A percentile compares a stretch with the other conserved stretches of the same genome.
Evolutionary conservation across 2,329 filamentous ascomycete genomes (phyloP).

Genomic region (Graphilbum sp.): DNA sequence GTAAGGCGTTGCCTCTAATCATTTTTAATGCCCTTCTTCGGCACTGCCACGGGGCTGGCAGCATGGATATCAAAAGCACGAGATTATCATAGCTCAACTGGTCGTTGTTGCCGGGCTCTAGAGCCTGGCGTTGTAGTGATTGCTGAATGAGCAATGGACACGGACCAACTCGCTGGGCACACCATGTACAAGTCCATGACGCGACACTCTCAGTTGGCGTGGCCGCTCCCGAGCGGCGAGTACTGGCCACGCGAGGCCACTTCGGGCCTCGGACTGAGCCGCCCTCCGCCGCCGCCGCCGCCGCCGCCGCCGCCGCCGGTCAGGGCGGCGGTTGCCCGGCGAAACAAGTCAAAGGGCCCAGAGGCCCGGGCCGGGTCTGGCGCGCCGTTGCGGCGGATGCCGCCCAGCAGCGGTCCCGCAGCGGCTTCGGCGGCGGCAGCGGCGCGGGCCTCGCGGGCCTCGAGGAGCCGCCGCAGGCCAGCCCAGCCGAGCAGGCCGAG

Average conservation of each 20-base stretch:
- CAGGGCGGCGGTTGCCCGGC: neutral
- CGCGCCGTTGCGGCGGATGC: neutral
- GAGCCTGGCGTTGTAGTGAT: too few species aligned
- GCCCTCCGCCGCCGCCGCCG: neutral
- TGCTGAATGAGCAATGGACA: too few species aligned
- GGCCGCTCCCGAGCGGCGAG: constrained; percentile 4
- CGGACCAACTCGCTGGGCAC: too few species aligned
- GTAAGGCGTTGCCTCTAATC: too few species aligned
- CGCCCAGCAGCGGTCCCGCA: constrained; percentile 4
- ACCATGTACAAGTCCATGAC: too few species aligned
- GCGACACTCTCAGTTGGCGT: neutral
- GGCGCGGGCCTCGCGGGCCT: constrained; percentile 18
- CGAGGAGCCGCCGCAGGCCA: constrained; percentile 30
- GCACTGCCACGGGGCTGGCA: too few species aligned
- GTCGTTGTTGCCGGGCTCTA: too few species aligned
- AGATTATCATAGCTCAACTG: too few species aligned
- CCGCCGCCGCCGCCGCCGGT: neutral
- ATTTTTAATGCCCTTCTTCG: too few species aligned
- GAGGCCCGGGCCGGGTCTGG: neutral
- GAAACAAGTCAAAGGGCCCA: neutral
- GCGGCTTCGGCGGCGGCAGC: constrained; percentile 3
- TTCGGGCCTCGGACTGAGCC: constrained; percentile 2
- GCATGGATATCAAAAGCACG: too few species aligned
- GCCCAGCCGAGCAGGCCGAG: constrained; percentile 44
- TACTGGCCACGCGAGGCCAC: constrained; percentile 6